These are phyloP conservation scores for Lachnellula suecica DNA, from an alignment of 2,329 filamentous ascomycete genomes.

Conservation along the genomic window DNA sequence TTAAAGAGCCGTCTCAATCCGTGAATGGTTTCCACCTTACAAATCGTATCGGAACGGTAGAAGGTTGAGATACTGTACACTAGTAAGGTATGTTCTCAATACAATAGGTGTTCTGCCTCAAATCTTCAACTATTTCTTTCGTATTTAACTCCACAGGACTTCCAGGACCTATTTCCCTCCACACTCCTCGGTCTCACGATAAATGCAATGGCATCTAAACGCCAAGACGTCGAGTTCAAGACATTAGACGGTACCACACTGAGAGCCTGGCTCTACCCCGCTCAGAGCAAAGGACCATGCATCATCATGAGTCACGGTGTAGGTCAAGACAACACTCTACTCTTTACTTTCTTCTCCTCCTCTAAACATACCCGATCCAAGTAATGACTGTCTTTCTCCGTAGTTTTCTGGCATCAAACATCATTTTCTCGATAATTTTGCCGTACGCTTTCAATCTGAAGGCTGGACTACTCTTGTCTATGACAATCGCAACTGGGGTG, in stretches of 20 bases:
- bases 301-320: constrained; percentile 21
- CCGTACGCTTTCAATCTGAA: constrained; percentile 18
- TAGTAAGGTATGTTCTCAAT: too few species aligned
- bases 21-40: too few species aligned
- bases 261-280: constrained; percentile 28
- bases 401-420: constrained; percentile 9
- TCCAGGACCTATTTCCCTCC: too few species aligned
- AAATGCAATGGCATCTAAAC: background rate
- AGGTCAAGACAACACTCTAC: background rate
- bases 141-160: too few species aligned
- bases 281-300: background rate
- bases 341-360: constrained; percentile 4
- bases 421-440: constrained; percentile 10
- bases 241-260: constrained; percentile 25
- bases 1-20: too few species aligned
- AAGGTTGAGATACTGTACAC: too few species aligned
- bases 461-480: constrained; percentile 31
- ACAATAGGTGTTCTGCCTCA: too few species aligned
- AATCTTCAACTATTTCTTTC: too few species aligned
- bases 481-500: constrained; percentile 34
- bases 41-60: too few species aligned
- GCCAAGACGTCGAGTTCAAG: constrained; percentile 21
- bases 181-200: too few species aligned
- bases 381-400: background rate
- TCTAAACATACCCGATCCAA: background rate